Evolutionary conservation across 768 basidiomycete species (phyloP).

Genomic region (Boletellus ananas): DNA sequence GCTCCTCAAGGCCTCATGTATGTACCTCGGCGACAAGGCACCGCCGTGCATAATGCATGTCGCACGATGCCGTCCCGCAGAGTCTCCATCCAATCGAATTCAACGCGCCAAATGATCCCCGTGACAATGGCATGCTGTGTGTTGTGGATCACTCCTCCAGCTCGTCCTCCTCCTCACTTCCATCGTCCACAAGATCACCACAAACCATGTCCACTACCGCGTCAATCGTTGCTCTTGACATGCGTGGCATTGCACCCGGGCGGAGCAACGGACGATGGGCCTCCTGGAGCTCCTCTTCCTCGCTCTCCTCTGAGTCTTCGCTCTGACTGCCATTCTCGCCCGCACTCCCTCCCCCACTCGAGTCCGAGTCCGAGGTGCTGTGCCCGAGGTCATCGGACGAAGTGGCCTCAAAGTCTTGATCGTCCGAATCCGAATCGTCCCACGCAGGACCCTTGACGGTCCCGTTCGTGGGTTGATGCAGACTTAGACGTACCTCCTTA

Average conservation of each 20-base stretch:
- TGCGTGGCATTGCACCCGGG: slow-evolving; percentile 63
- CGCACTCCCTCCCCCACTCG: slow-evolving; percentile 27
- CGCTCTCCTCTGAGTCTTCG: slow-evolving; percentile 34
- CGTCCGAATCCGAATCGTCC: slow-evolving; percentile 35
- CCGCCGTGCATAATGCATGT: neutral
- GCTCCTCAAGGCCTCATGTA: too few species aligned
- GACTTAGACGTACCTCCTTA: slow-evolving; percentile 3
- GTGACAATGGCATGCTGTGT: neutral
- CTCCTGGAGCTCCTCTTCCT: slow-evolving; percentile 47
- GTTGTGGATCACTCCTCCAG: slow-evolving; percentile 38
- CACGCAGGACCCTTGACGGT: slow-evolving; percentile 26
- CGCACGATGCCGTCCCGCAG: neutral
- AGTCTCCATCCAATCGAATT: neutral
- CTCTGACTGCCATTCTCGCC: slow-evolving; percentile 30
- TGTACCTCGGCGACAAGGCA: neutral
- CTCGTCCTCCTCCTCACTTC: slow-evolving; percentile 43
- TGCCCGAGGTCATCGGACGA: slow-evolving; percentile 46
- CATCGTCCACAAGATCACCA: slow-evolving; percentile 43
- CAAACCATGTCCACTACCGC: slow-evolving; percentile 62
- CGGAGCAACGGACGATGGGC: slow-evolving; percentile 59
- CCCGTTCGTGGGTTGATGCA: slow-evolving; percentile 3
- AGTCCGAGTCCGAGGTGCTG: slow-evolving; percentile 29
- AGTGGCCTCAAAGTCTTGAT: slow-evolving; percentile 32
- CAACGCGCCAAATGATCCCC: neutral
- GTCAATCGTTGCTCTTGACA: slow-evolving; percentile 65